phyloP scores from a whole-genome alignment of 176 grass and related monocot species.

The Cocos nucifera region DNA sequence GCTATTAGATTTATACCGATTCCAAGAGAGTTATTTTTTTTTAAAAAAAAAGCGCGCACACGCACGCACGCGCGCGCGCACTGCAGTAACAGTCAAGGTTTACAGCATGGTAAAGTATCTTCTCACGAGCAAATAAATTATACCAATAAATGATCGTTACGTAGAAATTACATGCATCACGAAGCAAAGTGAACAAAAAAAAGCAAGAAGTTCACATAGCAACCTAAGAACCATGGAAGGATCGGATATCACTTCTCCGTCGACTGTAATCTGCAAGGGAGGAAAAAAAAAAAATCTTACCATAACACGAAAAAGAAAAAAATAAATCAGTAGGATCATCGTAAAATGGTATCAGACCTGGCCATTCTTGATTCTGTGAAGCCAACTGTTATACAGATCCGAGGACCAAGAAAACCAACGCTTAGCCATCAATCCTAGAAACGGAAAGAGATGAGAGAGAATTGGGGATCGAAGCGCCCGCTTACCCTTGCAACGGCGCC shows the following conservation, averaged over 20 bases:
- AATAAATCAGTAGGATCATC: not conserved
- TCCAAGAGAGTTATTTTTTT: too few species aligned
- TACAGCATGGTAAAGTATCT: too few species aligned
- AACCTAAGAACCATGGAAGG: conserved; percentile 43
- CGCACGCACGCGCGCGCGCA: too few species aligned
- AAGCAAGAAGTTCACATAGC: not conserved
- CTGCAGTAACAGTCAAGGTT: too few species aligned
- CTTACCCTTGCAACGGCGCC: conserved; percentile 57
- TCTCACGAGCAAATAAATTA: too few species aligned
- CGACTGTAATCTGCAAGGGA: conserved; percentile 56
- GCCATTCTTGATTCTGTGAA: conserved; percentile 76
- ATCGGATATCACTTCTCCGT: conserved; percentile 50
- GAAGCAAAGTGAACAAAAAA: not conserved
- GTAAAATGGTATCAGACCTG: conserved; percentile 38
- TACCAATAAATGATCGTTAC: too few species aligned
- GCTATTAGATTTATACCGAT: too few species aligned
- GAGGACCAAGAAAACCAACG: too few species aligned
- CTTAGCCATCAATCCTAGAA: not conserved
- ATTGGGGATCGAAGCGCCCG: conserved; percentile 1
- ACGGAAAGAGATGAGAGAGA: not conserved
- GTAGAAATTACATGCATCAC: not conserved
- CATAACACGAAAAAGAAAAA: not conserved
- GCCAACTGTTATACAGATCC: conserved; percentile 41
- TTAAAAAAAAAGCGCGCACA: too few species aligned
- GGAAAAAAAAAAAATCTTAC: not conserved